phyloP scores from a whole-genome alignment of 169 alveolate genomes.

The Eimeria praecox region DNA sequence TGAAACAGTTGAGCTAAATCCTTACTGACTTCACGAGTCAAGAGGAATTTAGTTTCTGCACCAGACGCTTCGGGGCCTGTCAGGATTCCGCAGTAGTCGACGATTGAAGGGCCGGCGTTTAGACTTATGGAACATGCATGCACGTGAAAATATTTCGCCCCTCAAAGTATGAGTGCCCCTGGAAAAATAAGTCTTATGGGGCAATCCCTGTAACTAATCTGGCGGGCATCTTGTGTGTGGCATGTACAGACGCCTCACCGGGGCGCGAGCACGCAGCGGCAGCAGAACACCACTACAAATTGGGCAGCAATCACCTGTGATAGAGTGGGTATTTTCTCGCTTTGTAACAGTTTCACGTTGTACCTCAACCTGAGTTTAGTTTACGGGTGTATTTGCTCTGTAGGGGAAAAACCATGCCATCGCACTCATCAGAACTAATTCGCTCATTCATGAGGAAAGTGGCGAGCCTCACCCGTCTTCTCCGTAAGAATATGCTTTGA shows the following conservation, averaged over 20 bases:
- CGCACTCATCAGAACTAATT: neutral
- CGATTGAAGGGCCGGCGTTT: neutral
- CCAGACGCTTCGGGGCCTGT: neutral
- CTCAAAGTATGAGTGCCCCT: neutral
- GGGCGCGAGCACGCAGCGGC: neutral
- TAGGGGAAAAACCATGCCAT: neutral
- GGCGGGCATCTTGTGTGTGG: neutral
- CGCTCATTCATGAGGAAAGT: neutral
- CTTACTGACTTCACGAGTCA: neutral
- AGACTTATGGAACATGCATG: neutral
- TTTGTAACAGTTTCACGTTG: neutral
- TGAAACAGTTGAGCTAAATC: neutral
- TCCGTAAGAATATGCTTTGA: neutral
- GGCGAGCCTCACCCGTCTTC: slow-evolving; percentile 9
- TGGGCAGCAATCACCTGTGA: neutral
- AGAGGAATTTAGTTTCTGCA: neutral
- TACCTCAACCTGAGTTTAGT: neutral
- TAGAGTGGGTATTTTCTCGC: neutral
- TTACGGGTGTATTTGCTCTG: neutral
- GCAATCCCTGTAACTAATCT: neutral
- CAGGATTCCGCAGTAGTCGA: neutral
- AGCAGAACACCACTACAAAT: neutral
- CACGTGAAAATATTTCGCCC: neutral
- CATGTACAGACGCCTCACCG: neutral
- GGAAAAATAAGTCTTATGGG: neutral